Evolutionary conservation across 257 asterid species (phyloP), one percentile per base, ranked within the genome.

Genomic region (Gentiana straminea): DNA sequence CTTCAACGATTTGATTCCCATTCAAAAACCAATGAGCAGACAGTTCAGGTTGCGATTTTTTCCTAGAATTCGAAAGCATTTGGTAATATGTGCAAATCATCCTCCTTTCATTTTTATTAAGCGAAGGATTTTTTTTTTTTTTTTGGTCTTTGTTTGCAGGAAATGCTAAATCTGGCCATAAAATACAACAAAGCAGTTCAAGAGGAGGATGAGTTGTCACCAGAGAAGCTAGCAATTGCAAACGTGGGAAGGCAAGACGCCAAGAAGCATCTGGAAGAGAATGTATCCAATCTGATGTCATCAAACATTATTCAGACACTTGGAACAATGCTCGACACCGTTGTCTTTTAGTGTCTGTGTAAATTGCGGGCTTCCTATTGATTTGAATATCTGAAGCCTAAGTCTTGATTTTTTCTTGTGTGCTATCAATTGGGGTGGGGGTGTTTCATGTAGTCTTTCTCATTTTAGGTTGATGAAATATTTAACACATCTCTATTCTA

Each of bases 221-320:
- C 95, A 2, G 98, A 91, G 59, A 87, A 87, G 76, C 76, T 91
- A 13, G 96, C 88, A 9, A 84, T 87, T 45, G 98, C 92, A 33
- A 87, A 91, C 13, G 96, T 87, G 69, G 98, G 96, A 61, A 91
- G 89, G 69, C 98, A 84, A 73, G 98, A 87, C 46, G 98, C 96
- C 0, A 87, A 91, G 89, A 91, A 91, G 79, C 96, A 84, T 77
- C 88, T 84, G 1, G 95, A 84, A 78, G 98, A 91, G 66, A 95
- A 87, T 4, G 87, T 91, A 62, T 82, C 95, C 0, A 84, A 87
- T 77, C 70, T 91, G 82, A 87, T 87, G 98, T 91, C 98, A 37
- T 82, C 98, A 49, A 91, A 91, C 77, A 91, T 91, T 13, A 65
- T 82, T 53, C 98, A 91, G 64, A 84, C 98, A 0, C 46, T 91